phyloP scores from a whole-genome alignment of 495 filamentous ascomycete species.

The Patellaria atrata region DNA sequence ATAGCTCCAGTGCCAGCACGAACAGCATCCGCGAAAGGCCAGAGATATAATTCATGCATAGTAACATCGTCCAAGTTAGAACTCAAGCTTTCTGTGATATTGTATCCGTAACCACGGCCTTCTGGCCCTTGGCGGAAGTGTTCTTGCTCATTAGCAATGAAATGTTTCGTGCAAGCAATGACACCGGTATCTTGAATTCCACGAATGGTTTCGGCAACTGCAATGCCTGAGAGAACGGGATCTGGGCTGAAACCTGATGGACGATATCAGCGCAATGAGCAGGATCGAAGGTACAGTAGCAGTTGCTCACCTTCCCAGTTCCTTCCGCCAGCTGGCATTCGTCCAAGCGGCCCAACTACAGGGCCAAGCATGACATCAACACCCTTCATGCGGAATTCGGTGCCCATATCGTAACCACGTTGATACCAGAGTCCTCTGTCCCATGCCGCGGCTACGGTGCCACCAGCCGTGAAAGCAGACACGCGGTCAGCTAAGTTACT shows the following conservation, averaged over 20 bases:
- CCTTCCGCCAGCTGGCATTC: conserved; percentile 46
- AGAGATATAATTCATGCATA: conserved; percentile 90
- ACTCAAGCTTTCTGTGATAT: conserved; percentile 51
- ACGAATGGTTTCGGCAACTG: conserved; percentile 24
- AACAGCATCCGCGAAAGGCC: conserved; percentile 56
- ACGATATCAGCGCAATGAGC: background rate
- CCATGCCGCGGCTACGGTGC: conserved; percentile 29
- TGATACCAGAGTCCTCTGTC: conserved; percentile 25
- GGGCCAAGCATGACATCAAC: conserved; percentile 79
- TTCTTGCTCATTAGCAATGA: conserved; percentile 30
- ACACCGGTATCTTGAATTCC: conserved; percentile 30
- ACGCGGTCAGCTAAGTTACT: conserved; percentile 29
- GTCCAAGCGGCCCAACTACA: conserved; percentile 59
- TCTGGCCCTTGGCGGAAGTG: conserved; percentile 68
- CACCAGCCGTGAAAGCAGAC: conserved; percentile 29
- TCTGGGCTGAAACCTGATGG: conserved; percentile 28
- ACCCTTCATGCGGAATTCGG: conserved; percentile 26
- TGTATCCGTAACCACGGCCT: conserved; percentile 44
- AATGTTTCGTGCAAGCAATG: conserved; percentile 29
- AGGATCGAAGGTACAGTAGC: background rate
- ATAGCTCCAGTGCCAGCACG: conserved; percentile 28
- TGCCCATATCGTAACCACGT: conserved; percentile 28
- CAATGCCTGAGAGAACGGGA: conserved; percentile 28
- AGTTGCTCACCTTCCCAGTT: conserved; percentile 55
- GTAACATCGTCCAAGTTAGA: conserved; percentile 87